phyloP scores from a whole-genome alignment of 2,329 filamentous ascomycete genomes.

The Aureobasidium sp. region DNA sequence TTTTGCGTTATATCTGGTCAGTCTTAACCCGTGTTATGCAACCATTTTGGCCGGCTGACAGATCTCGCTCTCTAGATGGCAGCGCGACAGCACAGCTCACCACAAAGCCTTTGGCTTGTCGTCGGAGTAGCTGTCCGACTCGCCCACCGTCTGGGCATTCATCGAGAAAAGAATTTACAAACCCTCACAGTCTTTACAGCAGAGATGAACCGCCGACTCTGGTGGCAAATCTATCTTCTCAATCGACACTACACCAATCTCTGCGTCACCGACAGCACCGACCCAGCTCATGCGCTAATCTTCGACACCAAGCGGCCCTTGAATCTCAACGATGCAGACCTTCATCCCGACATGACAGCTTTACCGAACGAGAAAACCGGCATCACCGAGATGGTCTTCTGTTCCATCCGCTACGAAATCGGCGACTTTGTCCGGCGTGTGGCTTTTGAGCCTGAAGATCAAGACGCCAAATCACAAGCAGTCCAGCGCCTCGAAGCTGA shows the following conservation, averaged over 20 bases:
- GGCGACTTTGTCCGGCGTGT: slow-evolving; percentile 29
- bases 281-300: background rate
- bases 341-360: slow-evolving; percentile 38
- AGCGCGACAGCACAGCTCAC: slow-evolving; percentile 16
- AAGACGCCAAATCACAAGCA: background rate
- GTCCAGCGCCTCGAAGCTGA: slow-evolving; percentile 21
- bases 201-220: slow-evolving; percentile 52
- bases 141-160: slow-evolving; percentile 54
- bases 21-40: background rate
- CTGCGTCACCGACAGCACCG: slow-evolving; percentile 23
- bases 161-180: slow-evolving; percentile 50
- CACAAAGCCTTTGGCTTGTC: slow-evolving; percentile 56
- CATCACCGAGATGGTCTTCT: slow-evolving; percentile 48
- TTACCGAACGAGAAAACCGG: slow-evolving; percentile 44
- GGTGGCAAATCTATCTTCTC: slow-evolving; percentile 57
- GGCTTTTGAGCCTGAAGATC: slow-evolving; percentile 22
- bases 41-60: no score
- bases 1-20: slow-evolving; percentile 55
- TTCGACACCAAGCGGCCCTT: slow-evolving; percentile 29
- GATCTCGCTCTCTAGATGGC: background rate
- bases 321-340: slow-evolving; percentile 32
- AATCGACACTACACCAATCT: slow-evolving; percentile 36
- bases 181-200: slow-evolving; percentile 49
- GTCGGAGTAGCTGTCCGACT: slow-evolving; percentile 55
- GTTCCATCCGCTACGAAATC: slow-evolving; percentile 37